Base-by-base conservation (phyloP, 208 protist species). In the Crithidia sp. region DNA sequence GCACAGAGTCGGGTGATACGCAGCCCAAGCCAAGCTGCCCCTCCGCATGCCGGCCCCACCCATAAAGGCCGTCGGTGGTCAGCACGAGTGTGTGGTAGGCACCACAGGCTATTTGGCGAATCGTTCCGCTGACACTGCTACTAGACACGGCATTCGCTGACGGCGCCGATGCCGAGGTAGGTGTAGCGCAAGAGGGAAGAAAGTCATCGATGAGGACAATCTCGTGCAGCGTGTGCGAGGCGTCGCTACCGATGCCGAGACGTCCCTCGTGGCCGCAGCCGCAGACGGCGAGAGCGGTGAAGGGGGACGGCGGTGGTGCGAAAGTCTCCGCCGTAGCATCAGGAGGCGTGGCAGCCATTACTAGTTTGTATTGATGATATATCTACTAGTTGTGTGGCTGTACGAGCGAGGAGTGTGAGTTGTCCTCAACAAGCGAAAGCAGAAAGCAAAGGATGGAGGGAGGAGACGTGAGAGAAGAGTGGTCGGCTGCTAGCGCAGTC, bases 41-140 rank as follows among this genome's bases (percentile, higher is more conserved):
- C 41, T 90, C 61, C 37, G 95, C 91, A 61, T 95, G 91, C n/a
- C 72, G 17, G 2, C 93, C 93, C 81, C 82, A 96, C 2, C 84
- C 89, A 63, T 91, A 96, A 3, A 97, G 41, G 4, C 84, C 93
- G 8, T 66, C 70, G 16, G 67, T 79, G 5, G 94, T 96, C 40
- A 81, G 88, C 50, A 83, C 85, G 43, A 97, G 70, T 5, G 85
- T 94, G 83, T 97, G 94, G 50, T 94, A 91, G n/a, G 82, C 94
- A 12, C 94, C 93, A 52, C 86, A 90, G 64, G 80, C 67, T 10
- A 94, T 75, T 10, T 81, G 36, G 5, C 53, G 77, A 40, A 93
- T 69, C 12, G 28, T 14, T 13, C 71, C 76, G 7, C 28, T 28
- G 28, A 28, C 28, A 1, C 28, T 28, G 28, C 28, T 28, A 28